Base-by-base conservation (phyloP, 768 basidiomycete genomes). In the Clathrus columnatus region DNA sequence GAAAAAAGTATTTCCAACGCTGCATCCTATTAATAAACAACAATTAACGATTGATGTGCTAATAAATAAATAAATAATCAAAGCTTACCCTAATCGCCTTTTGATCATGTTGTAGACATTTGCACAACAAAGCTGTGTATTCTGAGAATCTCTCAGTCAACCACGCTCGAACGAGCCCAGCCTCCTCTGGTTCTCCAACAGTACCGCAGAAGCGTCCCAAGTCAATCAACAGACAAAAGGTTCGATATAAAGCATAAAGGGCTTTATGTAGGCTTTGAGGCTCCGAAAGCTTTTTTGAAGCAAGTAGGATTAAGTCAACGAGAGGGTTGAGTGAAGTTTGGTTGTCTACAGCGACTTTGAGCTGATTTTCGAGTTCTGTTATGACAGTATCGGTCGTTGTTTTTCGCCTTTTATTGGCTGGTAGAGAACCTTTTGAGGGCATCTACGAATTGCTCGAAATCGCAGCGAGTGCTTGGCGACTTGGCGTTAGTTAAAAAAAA, bases 201-300 rank as follows among this genome's bases (percentile, higher is more conserved):
- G 30, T 57, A 42, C 61, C 63, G 18, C 72, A 72, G 14, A 91
- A 70, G 59, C 82, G 80, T 2, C 82, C 79, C 27, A 75, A 74
- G 2, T 74, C 66, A 48, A 91, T 76, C 30, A 88, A 69, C 20
- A 76, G 61, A 7, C 87, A 79, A 64, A 91, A 92, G 11, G 85
- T 74, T 36, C 93, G 73, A 67, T 95, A 93, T 5, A 87, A 67
- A 0, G 91, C 84, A 69, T 91, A 95, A 17, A 92, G 77, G 1
- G 80, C 83, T 65, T 87, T 91, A 54, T 78, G 86, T 14, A 82
- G 77, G 26, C 79, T 75, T 59, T 76, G 75, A 0, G 87, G 71
- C 41, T 81, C 75, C 42, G 71, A 62, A 11, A 11, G n/a, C 1
- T 75, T 66, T 17, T 70, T 66, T 27, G 73, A 67, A 0, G 83